These are phyloP conservation scores for Globisporangium irregulare DNA, from an alignment of 352 stramenopile genomes.

Conservation along the genomic window DNA sequence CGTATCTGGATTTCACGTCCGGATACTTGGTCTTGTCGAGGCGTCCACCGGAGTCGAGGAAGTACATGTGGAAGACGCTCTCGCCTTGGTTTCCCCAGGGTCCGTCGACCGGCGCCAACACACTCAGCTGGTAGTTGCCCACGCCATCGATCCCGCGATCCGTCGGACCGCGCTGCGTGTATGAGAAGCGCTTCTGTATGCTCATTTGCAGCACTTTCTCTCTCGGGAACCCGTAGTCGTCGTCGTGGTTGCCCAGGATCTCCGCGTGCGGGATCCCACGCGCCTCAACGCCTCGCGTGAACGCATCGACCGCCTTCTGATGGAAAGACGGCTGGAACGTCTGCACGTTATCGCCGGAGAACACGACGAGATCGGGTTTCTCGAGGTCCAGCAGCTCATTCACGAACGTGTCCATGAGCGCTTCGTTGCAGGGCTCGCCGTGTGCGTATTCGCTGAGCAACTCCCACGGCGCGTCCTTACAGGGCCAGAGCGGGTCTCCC, in stretches of 20 bases:
- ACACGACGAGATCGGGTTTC: conserved; percentile 64
- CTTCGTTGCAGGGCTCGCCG: conserved; percentile 25
- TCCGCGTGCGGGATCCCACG: conserved; percentile 46
- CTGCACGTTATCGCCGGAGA: conserved; percentile 64
- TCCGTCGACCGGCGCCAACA: conserved; percentile 30
- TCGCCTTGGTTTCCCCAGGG: conserved; percentile 30
- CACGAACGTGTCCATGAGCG: conserved; percentile 46
- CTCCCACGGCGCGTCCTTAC: too few species aligned
- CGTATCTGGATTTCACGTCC: conserved; percentile 24
- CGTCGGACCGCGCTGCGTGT: conserved; percentile 42
- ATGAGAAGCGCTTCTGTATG: conserved; percentile 34
- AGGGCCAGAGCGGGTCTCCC: too few species aligned
- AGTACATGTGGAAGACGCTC: conserved; percentile 68
- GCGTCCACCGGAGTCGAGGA: conserved; percentile 49
- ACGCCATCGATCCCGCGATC: conserved; percentile 39
- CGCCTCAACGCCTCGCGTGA: conserved; percentile 33
- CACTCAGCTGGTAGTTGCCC: conserved; percentile 47
- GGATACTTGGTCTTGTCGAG: conserved; percentile 30
- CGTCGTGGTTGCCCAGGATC: conserved; percentile 75
- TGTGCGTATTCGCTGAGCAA: background rate
- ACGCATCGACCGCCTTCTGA: conserved; percentile 34
- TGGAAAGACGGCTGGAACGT: conserved; percentile 23
- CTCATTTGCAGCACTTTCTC: conserved; percentile 40
- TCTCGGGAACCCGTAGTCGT: conserved; percentile 35
- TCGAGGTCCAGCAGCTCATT: conserved; percentile 55